Conservation (phyloP, 805 yeast species). For the Starmerella sp. region DNA sequence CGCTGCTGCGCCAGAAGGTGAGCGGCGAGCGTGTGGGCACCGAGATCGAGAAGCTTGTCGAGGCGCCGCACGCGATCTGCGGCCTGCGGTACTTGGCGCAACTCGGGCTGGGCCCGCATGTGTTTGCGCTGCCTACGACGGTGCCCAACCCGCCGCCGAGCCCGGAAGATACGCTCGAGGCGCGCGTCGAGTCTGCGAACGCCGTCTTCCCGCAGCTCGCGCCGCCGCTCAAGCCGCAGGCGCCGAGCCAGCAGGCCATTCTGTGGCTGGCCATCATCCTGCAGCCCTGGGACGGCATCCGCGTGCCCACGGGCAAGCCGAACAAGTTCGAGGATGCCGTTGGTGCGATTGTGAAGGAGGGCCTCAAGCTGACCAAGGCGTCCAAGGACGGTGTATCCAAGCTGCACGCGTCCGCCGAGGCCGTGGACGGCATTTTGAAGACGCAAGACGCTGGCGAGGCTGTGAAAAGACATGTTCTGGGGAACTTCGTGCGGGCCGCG, state of each 20-base stretch:
- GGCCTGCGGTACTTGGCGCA: conserved; percentile 52
- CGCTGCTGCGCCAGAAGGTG: conserved; percentile 57
- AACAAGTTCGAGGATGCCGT: conserved; percentile 27
- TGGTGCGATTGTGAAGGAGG: conserved; percentile 47
- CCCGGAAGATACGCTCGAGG: background rate
- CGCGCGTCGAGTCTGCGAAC: background rate
- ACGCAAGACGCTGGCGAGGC: conserved; percentile 20
- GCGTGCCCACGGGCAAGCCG: conserved; percentile 27
- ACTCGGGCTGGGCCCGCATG: conserved; percentile 44
- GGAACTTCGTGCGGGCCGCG: conserved; percentile 44
- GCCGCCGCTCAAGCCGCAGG: conserved; percentile 2
- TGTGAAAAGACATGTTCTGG: conserved; percentile 37
- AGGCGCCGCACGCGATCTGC: conserved; percentile 47
- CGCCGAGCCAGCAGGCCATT: conserved; percentile 13
- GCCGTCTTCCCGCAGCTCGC: conserved; percentile 3
- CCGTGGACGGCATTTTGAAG: conserved; percentile 23
- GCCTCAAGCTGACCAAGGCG: conserved; percentile 47
- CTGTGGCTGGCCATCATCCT: conserved; percentile 44
- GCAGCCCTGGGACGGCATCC: conserved; percentile 30
- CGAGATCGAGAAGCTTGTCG: conserved; percentile 68
- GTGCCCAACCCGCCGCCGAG: background rate
- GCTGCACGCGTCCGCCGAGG: conserved; percentile 28
- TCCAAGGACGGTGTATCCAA: conserved; percentile 39
- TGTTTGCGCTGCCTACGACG: conserved; percentile 34
- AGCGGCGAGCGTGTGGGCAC: conserved; percentile 84